These are phyloP conservation scores for Suillus subluteus DNA, from an alignment of 768 basidiomycete genomes.

Conservation along the genomic window DNA sequence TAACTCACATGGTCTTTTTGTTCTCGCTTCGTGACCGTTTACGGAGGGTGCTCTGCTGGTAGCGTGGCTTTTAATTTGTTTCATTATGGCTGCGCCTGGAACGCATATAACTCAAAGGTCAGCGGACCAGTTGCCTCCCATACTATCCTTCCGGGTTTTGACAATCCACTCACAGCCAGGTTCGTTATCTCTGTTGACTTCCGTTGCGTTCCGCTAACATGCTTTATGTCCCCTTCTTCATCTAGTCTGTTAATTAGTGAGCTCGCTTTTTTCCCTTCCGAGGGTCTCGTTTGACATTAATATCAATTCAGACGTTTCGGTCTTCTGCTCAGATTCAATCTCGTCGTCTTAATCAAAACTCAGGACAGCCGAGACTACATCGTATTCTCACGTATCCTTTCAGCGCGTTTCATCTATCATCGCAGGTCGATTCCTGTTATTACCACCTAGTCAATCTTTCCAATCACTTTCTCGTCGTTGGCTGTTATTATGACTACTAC, in stretches of 20 bases:
- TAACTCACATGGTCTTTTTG: conserved; percentile 28
- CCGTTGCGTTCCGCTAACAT: conserved; percentile 18
- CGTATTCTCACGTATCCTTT: conserved; percentile 29
- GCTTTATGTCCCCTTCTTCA: conserved; percentile 9
- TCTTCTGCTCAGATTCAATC: conserved; percentile 23
- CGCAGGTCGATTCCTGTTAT: conserved; percentile 35
- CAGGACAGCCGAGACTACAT: conserved; percentile 17
- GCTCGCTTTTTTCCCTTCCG: conserved; percentile 6
- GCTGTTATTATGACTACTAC: conserved; percentile 34
- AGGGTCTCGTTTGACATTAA: not conserved
- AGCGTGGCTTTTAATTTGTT: conserved; percentile 17
- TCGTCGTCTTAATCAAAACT: conserved; percentile 29
- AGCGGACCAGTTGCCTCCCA: not conserved
- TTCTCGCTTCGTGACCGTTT: conserved; percentile 34
- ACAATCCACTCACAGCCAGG: conserved; percentile 40
- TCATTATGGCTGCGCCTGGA: conserved; percentile 1
- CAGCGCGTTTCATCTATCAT: conserved; percentile 26
- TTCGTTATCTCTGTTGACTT: conserved; percentile 14
- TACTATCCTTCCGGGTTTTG: conserved; percentile 35
- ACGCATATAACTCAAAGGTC: not conserved
- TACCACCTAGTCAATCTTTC: conserved; percentile 14
- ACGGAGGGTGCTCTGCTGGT: conserved; percentile 12
- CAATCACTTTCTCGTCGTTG: not conserved
- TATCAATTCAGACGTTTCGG: conserved; percentile 13
- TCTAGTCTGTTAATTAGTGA: conserved; percentile 30